phyloP scores from a whole-genome alignment of 345 rosid species.

The Pseudoturritis turrita region DNA sequence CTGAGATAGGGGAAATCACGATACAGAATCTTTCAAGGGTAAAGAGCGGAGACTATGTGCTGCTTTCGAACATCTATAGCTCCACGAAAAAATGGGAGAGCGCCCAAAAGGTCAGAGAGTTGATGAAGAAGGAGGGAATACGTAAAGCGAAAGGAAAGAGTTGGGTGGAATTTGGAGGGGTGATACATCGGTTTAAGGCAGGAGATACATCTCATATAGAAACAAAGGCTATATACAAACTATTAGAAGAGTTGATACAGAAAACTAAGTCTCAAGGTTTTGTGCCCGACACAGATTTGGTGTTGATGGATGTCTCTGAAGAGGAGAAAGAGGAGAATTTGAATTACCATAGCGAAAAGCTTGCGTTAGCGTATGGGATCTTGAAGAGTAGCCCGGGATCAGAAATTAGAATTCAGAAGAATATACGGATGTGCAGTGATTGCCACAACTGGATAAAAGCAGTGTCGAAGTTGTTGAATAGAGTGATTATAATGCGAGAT shows the following conservation, averaged over 20 bases:
- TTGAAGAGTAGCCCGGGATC: constrained; percentile 69
- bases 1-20: constrained; percentile 58
- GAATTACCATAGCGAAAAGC: constrained; percentile 71
- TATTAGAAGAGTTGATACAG: constrained; percentile 45
- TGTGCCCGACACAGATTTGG: constrained; percentile 59
- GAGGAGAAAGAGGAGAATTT: constrained; percentile 82
- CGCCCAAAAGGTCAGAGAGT: constrained; percentile 55
- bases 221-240: constrained; percentile 45
- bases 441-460: constrained; percentile 75
- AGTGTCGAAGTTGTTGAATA: constrained; percentile 51
- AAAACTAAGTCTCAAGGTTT: constrained; percentile 56
- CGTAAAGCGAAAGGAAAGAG: constrained; percentile 66
- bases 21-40: constrained; percentile 48
- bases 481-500: constrained; percentile 71
- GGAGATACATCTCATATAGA: constrained; percentile 77
- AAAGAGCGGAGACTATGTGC: constrained; percentile 67
- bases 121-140: constrained; percentile 57
- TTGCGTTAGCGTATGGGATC: constrained; percentile 75
- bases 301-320: constrained; percentile 78
- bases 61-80: constrained; percentile 76
- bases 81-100: constrained; percentile 61
- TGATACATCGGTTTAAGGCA: constrained; percentile 58
- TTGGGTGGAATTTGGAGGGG: constrained; percentile 71
- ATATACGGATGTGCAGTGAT: constrained; percentile 72
- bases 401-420: constrained; percentile 63